Base-by-base conservation (phyloP, 1,139 yeast genomes). In the Saccharomycopsis phalli region DNA sequence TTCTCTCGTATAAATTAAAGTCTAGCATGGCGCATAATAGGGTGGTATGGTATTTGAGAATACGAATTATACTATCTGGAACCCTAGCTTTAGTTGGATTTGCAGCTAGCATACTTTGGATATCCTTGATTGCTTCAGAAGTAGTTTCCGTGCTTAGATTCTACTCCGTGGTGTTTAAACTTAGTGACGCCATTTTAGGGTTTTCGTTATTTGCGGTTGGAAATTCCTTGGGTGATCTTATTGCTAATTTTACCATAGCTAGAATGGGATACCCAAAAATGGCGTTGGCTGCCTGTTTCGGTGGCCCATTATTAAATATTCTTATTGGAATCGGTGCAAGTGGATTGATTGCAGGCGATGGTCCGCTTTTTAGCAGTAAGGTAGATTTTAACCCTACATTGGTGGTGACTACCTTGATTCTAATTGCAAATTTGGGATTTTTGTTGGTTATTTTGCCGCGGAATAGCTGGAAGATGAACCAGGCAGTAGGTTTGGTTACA, bases 211-310 rank as follows among this genome's bases (percentile, higher is more conserved):
- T 88, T 63, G 96, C 97, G 0, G 64, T 88, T 50, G 98, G 98
- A 5, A 91, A 88, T 56, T 87, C 95, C 0, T 62, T 86, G 4
- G 95, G 96, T 4, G 98, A 91, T 53, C 66, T 88, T 40, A 76
- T 88, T 2, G 81, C 96, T 0, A 87, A 91, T 53, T 65, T 81
- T 38, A 82, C 94, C 0, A 77, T 91, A 39, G 91, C 95, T 0
- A 68, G 65, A 47, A 75, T 84, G 76, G 96, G 96, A 0, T 80
- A 78, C 64, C 88, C 95, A 0, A 70, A 82, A 47, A 84, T 88
- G 91, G 96, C 97, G 0, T 67, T 91, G 31, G 82, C 94, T 11
- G 96, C 97, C 0, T 88, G 96, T 54, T 83, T 87, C 58, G 97
- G 96, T 1, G 93, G 96, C 1, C 97, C 97, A 0, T 62, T 88